phyloP scores from a whole-genome alignment of 495 filamentous ascomycete species.

The Articulospora tetracladia region DNA sequence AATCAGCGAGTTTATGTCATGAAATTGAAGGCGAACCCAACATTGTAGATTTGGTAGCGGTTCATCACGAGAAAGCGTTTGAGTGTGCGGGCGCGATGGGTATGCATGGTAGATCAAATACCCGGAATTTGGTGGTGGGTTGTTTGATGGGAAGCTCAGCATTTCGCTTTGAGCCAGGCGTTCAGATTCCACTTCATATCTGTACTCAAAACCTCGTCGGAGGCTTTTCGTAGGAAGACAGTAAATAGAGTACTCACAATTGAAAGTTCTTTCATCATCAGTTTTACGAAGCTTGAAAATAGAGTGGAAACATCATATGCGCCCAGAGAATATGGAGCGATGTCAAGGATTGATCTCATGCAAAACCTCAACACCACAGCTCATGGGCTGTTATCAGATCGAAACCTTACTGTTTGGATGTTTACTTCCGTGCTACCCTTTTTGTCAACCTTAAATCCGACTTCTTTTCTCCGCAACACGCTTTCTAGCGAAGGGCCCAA shows the following conservation, averaged over 20 bases:
- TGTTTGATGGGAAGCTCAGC: conserved; percentile 8
- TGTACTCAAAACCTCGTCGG: not conserved
- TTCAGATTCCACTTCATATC: not conserved
- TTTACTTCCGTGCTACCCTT: too few species aligned
- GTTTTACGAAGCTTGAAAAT: not conserved
- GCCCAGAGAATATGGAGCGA: not conserved
- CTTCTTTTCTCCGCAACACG: not conserved
- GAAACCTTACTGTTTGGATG: too few species aligned
- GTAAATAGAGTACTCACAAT: not conserved
- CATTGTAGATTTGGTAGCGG: not conserved
- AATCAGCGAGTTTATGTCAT: too few species aligned
- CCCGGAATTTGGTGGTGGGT: not conserved
- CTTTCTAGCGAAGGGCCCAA: not conserved
- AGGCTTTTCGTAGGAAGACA: not conserved
- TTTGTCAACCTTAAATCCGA: not conserved
- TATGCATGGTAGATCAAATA: conserved; percentile 4
- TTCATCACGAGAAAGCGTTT: not conserved
- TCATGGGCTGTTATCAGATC: not conserved
- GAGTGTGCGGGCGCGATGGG: not conserved
- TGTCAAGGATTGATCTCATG: not conserved
- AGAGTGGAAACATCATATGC: not conserved
- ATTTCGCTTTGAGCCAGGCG: conserved; percentile 14
- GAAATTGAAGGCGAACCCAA: not conserved
- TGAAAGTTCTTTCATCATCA: not conserved
- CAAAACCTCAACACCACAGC: not conserved